phyloP scores from a whole-genome alignment of 345 rosid species.

The Acer saccharum region DNA sequence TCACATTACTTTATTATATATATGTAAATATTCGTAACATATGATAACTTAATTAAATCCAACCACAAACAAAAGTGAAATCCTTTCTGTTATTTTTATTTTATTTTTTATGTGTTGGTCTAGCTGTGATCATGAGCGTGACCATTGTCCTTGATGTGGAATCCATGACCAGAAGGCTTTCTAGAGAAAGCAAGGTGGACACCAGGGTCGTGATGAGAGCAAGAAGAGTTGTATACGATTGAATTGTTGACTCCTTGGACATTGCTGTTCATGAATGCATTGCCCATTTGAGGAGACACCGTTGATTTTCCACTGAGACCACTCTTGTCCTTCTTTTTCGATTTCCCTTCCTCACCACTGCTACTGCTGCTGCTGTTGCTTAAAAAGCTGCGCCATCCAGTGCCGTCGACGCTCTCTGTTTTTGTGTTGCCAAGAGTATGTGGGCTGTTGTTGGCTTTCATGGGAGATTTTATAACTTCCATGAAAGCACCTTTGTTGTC shows the following conservation, averaged over 20 bases:
- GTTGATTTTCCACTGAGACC: constrained; percentile 20
- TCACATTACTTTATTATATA: neutral
- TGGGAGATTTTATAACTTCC: constrained; percentile 66
- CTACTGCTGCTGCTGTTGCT: constrained; percentile 37
- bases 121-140: constrained; percentile 37
- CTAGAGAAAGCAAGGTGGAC: constrained; percentile 57
- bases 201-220: constrained; percentile 80
- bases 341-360: constrained; percentile 41
- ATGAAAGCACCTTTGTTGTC: constrained; percentile 91
- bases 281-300: constrained; percentile 43
- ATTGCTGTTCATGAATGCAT: constrained; percentile 69
- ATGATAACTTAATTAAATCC: neutral
- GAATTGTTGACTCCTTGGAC: constrained; percentile 93
- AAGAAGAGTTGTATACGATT: constrained; percentile 59
- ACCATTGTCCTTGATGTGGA: constrained; percentile 47
- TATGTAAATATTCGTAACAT: constrained; percentile 22
- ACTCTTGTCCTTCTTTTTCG: constrained; percentile 35
- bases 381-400: constrained; percentile 32
- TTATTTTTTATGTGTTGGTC: neutral
- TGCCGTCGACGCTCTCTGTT: constrained; percentile 23
- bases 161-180: constrained; percentile 51
- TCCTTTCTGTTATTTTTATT: neutral
- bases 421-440: constrained; percentile 25
- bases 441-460: constrained; percentile 24
- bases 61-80: constrained; percentile 8